These are phyloP conservation scores for Phytophthora fragariae DNA, from an alignment of 352 stramenopile genomes.

Conservation along the genomic window DNA sequence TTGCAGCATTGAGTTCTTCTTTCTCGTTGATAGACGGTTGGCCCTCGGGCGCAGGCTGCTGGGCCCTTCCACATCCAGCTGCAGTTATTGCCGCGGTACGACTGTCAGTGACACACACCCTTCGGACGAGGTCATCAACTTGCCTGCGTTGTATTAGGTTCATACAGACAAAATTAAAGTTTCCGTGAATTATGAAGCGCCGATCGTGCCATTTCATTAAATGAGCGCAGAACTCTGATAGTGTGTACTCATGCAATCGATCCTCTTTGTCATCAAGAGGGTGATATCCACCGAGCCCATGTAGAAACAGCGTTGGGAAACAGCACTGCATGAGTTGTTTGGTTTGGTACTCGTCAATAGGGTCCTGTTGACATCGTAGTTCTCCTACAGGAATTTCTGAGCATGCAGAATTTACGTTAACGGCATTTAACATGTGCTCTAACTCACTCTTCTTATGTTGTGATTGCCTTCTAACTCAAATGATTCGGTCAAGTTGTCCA, in stretches of 20 bases:
- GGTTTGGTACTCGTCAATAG: slow-evolving; percentile 30
- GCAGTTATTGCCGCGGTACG: too few relatives aligned
- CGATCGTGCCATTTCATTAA: too few relatives aligned
- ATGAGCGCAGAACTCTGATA: too few relatives aligned
- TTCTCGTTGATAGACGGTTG: not conserved
- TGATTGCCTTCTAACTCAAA: slow-evolving; percentile 1
- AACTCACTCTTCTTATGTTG: not conserved
- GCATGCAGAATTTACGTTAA: not conserved
- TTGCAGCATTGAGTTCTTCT: not conserved
- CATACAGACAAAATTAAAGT: too few relatives aligned
- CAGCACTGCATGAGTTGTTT: slow-evolving; percentile 28
- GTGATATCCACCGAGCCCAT: not conserved
- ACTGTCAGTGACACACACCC: too few relatives aligned
- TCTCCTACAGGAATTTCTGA: not conserved
- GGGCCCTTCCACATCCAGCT: too few relatives aligned
- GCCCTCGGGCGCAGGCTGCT: too few relatives aligned
- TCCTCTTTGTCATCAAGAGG: too few relatives aligned
- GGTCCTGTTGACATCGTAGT: not conserved
- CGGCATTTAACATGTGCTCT: not conserved
- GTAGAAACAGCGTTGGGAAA: slow-evolving; percentile 31
- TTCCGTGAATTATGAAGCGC: too few relatives aligned
- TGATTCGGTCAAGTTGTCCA: not conserved
- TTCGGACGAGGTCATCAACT: too few relatives aligned
- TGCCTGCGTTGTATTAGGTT: too few relatives aligned
- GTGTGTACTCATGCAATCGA: too few relatives aligned